Evolutionary conservation across 2,329 filamentous ascomycete genomes (phyloP).

Genomic region (Nannizzia gypsea): DNA sequence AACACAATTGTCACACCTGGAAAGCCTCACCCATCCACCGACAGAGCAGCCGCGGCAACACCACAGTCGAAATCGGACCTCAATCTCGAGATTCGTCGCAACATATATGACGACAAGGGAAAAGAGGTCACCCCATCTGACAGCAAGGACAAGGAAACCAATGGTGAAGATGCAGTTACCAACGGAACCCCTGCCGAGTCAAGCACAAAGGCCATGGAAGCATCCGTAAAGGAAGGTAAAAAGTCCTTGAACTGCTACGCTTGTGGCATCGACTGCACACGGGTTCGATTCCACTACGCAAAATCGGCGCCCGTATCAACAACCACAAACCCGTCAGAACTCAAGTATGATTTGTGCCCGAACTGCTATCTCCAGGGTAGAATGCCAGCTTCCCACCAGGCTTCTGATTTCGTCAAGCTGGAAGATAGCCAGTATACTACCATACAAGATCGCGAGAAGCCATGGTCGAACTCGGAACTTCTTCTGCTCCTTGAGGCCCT

Average conservation of each 20-base stretch:
- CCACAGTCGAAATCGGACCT: constrained; percentile 63
- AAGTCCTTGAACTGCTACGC: constrained; percentile 70
- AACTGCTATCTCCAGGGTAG: constrained; percentile 79
- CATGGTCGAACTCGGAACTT: constrained; percentile 84
- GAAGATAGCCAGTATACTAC: constrained; percentile 76
- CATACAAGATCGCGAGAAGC: constrained; percentile 68
- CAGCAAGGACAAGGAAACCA: constrained; percentile 49
- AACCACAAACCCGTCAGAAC: constrained; percentile 44
- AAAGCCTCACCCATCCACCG: constrained; percentile 55
- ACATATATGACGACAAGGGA: constrained; percentile 86
- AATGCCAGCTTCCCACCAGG: constrained; percentile 66
- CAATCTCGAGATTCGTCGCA: constrained; percentile 85
- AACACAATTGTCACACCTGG: constrained; percentile 55
- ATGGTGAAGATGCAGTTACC: constrained; percentile 62
- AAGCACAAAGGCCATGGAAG: constrained; percentile 51
- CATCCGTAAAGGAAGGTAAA: constrained; percentile 49
- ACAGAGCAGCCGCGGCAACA: constrained; percentile 54
- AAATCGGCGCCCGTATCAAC: constrained; percentile 48
- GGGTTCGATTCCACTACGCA: constrained; percentile 58
- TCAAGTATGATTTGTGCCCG: constrained; percentile 80
- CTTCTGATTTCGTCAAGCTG: constrained; percentile 73
- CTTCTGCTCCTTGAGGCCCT: constrained; percentile 82
- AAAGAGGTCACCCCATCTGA: constrained; percentile 67
- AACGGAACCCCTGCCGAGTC: constrained; percentile 49
- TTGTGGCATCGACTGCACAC: constrained; percentile 81